Evolutionary conservation across 1,284 basidiomycete genomes (phyloP), one percentile per base, ranked within the genome.

Genomic region (Neonothopanus nambi): DNA sequence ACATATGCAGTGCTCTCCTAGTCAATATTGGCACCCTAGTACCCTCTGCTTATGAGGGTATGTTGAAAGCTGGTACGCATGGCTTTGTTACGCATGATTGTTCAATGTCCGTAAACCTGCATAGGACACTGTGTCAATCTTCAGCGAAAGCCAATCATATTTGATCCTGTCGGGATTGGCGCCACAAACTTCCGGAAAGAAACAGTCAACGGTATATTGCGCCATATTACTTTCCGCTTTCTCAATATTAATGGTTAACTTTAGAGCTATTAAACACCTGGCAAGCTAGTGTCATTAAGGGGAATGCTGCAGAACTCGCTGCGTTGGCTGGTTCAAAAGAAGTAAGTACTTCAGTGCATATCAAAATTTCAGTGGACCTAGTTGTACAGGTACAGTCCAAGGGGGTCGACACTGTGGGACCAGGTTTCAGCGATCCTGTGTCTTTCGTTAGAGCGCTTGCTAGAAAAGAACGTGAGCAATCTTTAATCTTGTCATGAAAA

Each of bases 101-200:
- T 12, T 20, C 38, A 18, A 50, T 43, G 3, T 30, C 20, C 9
- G 15, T 2, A 33, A 23, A 9, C 18, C 20, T 23, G 36, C 24
- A 15, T 51, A 82, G 82, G 83, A 2, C 66, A 68, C 52, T 75
- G 77, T 56, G 91, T 91, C 8, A 95, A 96, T 64, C 65, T 76
- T 36, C 81, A 80, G 52, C 75, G 78, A 59, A 94, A 90, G 65
- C 94, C 95, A 0, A 71, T 98, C 3, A 79, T 98, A 0, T 93
- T 97, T 59, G 95, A 98, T 68, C 95, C 95, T 1, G 96, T 98
- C 4, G 96, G 94, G 3, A 83, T 95, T 0, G 95, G 95, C 5
- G 94, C 95, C 0, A 92, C 91, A 3, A 60, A 70, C 1, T 93
- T 85, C 67, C 79, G 95, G 37, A 82, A 82, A 58, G 70, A 75